phyloP scores from a whole-genome alignment of 2,329 filamentous ascomycete species.

The Endoconidiophora laricicola region DNA sequence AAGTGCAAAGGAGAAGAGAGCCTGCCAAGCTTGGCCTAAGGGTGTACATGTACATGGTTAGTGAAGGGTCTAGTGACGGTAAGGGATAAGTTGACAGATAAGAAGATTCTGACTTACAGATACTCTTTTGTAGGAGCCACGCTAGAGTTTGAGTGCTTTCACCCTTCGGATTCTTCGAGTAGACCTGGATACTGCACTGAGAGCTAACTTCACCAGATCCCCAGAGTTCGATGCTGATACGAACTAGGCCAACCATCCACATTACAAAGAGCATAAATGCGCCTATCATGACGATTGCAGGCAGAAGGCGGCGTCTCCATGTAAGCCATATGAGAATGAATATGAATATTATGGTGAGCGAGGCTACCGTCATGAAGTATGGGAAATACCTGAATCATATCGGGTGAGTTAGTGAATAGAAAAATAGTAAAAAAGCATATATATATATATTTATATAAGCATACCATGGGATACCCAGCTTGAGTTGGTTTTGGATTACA shows the following conservation, averaged over 20 bases:
- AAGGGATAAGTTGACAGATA: not conserved
- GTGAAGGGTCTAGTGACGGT: not conserved
- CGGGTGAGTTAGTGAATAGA: not conserved
- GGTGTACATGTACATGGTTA: not conserved
- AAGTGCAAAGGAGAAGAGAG: conserved; percentile 45
- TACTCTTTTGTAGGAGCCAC: conserved; percentile 45
- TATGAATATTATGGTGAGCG: conserved; percentile 50
- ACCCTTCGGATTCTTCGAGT: conserved; percentile 31
- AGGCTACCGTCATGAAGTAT: conserved; percentile 43
- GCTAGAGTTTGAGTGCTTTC: conserved; percentile 39
- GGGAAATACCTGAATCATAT: conserved; percentile 41
- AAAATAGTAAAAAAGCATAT: not conserved
- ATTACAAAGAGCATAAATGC: conserved; percentile 49
- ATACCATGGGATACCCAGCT: conserved; percentile 43
- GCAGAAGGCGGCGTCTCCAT: conserved; percentile 41
- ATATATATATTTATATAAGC: conserved; percentile 16
- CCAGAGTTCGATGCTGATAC: conserved; percentile 46
- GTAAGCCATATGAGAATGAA: conserved; percentile 46
- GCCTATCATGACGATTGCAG: conserved; percentile 45
- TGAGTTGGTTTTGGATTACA: conserved; percentile 37
- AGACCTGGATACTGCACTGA: conserved; percentile 43
- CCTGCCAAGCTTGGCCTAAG: conserved; percentile 44
- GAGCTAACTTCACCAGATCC: conserved; percentile 40
- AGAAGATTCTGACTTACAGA: conserved; percentile 32
- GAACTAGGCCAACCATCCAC: conserved; percentile 50